phyloP scores from a whole-genome alignment of 2,329 filamentous ascomycete genomes.

The Ophioceras dolichostomum region DNA sequence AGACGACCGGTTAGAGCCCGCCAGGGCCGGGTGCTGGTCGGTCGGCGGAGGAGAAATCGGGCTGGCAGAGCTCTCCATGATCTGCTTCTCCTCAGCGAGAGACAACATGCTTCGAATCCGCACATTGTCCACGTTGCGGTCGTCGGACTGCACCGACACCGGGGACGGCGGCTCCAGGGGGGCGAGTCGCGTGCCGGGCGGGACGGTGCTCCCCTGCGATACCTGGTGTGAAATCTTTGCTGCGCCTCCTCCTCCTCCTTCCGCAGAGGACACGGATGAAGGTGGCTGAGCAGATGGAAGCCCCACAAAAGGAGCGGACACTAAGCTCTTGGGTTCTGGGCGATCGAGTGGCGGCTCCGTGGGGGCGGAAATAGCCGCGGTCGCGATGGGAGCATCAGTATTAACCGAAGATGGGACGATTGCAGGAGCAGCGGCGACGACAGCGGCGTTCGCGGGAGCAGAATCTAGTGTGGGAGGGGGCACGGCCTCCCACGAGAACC shows the following conservation, averaged over 20 bases:
- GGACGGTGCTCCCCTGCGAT: slow-evolving; percentile 22
- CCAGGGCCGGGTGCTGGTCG: slow-evolving; percentile 23
- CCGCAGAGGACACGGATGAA: neutral
- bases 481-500: slow-evolving; percentile 32
- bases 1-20: too few relatives aligned
- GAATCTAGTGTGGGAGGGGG: too few relatives aligned
- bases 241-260: neutral
- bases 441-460: slow-evolving; percentile 4
- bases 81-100: slow-evolving; percentile 30
- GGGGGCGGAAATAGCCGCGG: neutral
- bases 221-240: slow-evolving; percentile 19
- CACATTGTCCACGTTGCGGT: too few relatives aligned
- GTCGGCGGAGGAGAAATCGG: slow-evolving; percentile 22
- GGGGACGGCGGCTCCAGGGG: slow-evolving; percentile 29
- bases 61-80: slow-evolving; percentile 20
- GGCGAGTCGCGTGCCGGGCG: slow-evolving; percentile 12
- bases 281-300: slow-evolving; percentile 1
- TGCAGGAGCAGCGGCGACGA: neutral
- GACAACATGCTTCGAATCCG: too few relatives aligned
- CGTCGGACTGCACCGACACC: slow-evolving; percentile 23
- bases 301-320: neutral
- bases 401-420: too few relatives aligned
- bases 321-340: slow-evolving; percentile 2
- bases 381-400: too few relatives aligned
- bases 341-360: too few relatives aligned